Base-by-base conservation (phyloP, 2,329 filamentous ascomycete genomes). In the Aspergillus unguis region DNA sequence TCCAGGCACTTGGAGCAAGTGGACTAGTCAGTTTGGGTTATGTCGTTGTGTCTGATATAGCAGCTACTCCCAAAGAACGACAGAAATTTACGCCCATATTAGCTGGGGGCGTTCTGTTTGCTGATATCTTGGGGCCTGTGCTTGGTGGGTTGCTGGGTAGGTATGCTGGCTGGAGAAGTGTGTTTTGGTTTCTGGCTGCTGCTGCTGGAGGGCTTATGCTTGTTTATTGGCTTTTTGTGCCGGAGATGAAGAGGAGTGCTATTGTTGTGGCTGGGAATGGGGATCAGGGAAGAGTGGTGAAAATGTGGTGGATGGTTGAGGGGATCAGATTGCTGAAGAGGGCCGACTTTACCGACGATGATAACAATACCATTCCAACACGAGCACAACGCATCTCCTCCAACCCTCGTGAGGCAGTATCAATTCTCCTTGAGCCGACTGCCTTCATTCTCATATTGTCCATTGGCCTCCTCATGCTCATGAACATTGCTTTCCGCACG, bases 41-140 rank as follows among this genome's bases (percentile, higher is more conserved):
- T 55, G 88, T 84, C 2, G 83, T 90, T 1, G 81, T 92, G 10
- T 85, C 86, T 0, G 89, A 94, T 61, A 78, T 91, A 4, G 79
- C 85, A 0, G 83, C 85, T 0, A 84, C 80, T 42, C 78, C 81
- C 0, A 86, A 92, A 66, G 76, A 89, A 60, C 89, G 88, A 2
- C 81, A 79, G 51, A 92, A 88, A 63, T 85, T 92, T 74, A 87
- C 83, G 1, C 40, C 46, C 80, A 85, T 54, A 81, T 85, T n/a
- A 80, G 78, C 31, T 17, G 17, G 17, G 3, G 84, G 80, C 11
- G 74, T 80, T 49, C 82, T 85, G 36, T 46, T 77, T 9, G 75
- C 71, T 0, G 74, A 74, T 1, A 65, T 75, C 3, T 63, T 87
- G 5, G 74, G 82, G 0, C 85, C 86, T 0, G 77, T 86, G 1